Conservation (phyloP, 257 asterid species). For the Solanum gandarillasii region DNA sequence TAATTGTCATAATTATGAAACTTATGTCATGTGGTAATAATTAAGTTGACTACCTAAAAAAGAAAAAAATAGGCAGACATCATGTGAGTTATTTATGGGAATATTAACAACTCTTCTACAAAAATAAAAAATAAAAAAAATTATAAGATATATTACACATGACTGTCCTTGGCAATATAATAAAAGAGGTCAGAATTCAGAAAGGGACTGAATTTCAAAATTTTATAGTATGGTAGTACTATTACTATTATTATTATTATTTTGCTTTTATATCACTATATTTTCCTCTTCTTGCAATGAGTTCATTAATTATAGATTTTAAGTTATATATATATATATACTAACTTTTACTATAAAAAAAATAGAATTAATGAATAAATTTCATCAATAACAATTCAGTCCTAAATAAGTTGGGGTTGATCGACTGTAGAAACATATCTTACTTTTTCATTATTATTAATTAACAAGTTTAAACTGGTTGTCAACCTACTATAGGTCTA, state of each 20-base stretch:
- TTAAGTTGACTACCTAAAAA: neutral
- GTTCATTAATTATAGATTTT: neutral
- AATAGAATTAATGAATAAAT: neutral
- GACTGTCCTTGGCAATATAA: neutral
- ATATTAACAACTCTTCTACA: neutral
- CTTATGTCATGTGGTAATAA: neutral
- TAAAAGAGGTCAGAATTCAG: neutral
- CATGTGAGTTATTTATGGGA: slow-evolving; percentile 4
- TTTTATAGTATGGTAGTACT: neutral
- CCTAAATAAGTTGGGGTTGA: no score
- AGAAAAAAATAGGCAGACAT: neutral
- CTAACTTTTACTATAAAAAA: neutral
- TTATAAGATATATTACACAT: neutral
- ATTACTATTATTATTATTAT: neutral
- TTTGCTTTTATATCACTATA: neutral
- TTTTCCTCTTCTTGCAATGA: neutral
- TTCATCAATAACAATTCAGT: neutral
- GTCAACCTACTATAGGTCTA: neutral
- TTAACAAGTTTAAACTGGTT: neutral
- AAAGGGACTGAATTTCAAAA: neutral
- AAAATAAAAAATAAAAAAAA: no score
- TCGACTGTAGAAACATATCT: rapidly evolving
- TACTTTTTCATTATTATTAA: neutral
- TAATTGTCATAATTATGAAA: neutral
- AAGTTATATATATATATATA: neutral